Evolutionary conservation across 768 basidiomycete genomes (phyloP), one percentile per base, ranked within the genome.

Genomic region (Boletus barrowsii): DNA sequence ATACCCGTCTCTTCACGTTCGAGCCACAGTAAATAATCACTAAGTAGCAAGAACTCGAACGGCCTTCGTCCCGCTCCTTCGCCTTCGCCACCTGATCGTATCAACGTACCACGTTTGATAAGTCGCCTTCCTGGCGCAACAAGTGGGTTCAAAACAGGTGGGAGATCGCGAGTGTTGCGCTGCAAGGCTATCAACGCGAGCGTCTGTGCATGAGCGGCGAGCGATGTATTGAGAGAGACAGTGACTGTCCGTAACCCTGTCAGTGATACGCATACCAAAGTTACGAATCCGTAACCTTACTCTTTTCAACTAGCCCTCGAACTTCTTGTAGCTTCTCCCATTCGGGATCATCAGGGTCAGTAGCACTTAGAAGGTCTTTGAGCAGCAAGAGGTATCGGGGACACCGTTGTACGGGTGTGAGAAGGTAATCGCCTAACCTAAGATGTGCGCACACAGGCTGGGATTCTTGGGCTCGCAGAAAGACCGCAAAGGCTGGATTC

Each of bases 391-490:
- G 78, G 66, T 94, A 94, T 52, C 93, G 80, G 5, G 93, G 93
- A 68, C 90, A 93, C 51, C 92, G 80, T 68, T 95, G 92, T 8
- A 95, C 87, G 45, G 92, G 84, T 3, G 89, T 90, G 50, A 95
- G 76, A 10, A 95, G 79, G 85, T 92, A 95, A 64, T 93, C 90
- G 9, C 86, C 78, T 30, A 95, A 75, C 62, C 85, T 86, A 46
- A 95, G 78, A 65, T 82, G 87, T 35, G 83, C 83, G 62, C 90
- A 92, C 10, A 77, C 75, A 2, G 83, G 82, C 58, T 92, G 83
- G 5, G 77, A 73, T 66, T 94, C 90, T 62, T 85, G 86, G 18
- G 70, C 71, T 7, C 75, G 70, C 18, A 94, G 67, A 68, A 90
- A 93, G 2, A 73, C 54, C 0, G 86, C 77, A 64, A 93, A 93